Base-by-base conservation (phyloP, 805 yeast genomes). In the Candida insectorum region DNA sequence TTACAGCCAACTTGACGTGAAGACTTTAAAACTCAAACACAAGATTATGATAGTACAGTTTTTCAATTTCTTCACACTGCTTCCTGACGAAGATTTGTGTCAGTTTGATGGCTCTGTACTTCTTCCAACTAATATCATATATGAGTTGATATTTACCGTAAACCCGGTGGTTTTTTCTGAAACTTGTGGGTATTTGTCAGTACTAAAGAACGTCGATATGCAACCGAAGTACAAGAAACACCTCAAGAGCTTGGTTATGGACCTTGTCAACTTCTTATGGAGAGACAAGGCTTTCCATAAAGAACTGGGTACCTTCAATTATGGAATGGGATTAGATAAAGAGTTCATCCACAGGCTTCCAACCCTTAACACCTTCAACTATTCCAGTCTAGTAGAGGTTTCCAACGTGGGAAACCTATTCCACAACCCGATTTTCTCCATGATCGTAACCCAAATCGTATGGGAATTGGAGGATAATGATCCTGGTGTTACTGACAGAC, bases 191-290 rank as follows among this genome's bases (percentile, higher is more conserved):
- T 74, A 66, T 46, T 50, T 79, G 17, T 58, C 71, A 5, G 57
- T 52, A 37, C 49, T 71, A 38, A 72, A 73, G 40, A 49, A 36
- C 10, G 61, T 57, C 33, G 49, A 53, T 25, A 54, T 60, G 33
- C 32, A 43, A n/a, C 45, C 43, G 5, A 24, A 41, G 3, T 40
- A 50, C 22, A 62, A 65, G 32, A 42, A 44, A 7, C 30, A 70
- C 4, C 76, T 71, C 30, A 76, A 76, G 36, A 54, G 75, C 0
- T 73, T 68, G 37, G 69, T 77, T 7, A 69, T 75, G 66, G 84
- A 79, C 45, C 47, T 71, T 6, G 63, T 79, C 39, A 78, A 79
- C 37, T 56, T 71, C 10, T 30, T 73, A 0, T 79, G 84, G 84
- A 53, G 81, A 38, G 73, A 76, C 41, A 65, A 61, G 44, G 73